Conservation (phyloP, 2,329 filamentous ascomycete genomes). For the Alternaria arbusti region DNA sequence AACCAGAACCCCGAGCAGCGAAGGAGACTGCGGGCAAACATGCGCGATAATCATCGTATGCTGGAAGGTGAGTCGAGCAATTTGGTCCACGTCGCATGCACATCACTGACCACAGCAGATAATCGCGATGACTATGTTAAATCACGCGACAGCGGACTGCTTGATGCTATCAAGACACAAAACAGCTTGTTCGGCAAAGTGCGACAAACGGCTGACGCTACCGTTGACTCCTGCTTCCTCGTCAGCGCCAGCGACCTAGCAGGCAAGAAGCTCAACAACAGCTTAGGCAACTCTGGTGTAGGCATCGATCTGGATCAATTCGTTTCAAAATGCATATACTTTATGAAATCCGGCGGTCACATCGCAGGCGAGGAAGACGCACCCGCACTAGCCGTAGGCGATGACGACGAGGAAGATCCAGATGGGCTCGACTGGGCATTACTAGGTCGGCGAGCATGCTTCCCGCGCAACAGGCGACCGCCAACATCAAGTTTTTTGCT, state of each 20-base stretch:
- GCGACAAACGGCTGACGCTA: constrained; percentile 88
- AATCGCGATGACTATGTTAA: constrained; percentile 75
- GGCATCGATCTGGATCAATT: constrained; percentile 92
- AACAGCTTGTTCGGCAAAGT: constrained; percentile 71
- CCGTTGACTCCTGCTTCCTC: constrained; percentile 85
- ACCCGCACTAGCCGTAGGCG: constrained; percentile 55
- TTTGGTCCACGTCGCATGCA: background rate
- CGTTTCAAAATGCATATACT: constrained; percentile 85
- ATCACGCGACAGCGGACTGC: constrained; percentile 64
- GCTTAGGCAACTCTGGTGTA: constrained; percentile 74
- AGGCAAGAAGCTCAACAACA: constrained; percentile 75
- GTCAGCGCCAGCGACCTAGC: constrained; percentile 81
- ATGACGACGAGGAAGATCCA: constrained; percentile 69
- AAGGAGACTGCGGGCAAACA: constrained; percentile 70
- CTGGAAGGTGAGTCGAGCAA: constrained; percentile 56
- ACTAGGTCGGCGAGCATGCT: constrained; percentile 77
- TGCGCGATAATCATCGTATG: constrained; percentile 70
- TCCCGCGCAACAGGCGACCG: constrained; percentile 75
- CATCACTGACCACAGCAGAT: constrained; percentile 59
- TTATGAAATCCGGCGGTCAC: constrained; percentile 73
- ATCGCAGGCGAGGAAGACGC: constrained; percentile 57
- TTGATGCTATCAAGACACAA: constrained; percentile 71
- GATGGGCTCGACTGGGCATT: constrained; percentile 84
- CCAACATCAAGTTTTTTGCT: constrained; percentile 83
- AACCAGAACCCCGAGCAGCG: constrained; percentile 80